phyloP scores from a whole-genome alignment of 2,329 filamentous ascomycete genomes.

The Ilyonectria destructans region DNA sequence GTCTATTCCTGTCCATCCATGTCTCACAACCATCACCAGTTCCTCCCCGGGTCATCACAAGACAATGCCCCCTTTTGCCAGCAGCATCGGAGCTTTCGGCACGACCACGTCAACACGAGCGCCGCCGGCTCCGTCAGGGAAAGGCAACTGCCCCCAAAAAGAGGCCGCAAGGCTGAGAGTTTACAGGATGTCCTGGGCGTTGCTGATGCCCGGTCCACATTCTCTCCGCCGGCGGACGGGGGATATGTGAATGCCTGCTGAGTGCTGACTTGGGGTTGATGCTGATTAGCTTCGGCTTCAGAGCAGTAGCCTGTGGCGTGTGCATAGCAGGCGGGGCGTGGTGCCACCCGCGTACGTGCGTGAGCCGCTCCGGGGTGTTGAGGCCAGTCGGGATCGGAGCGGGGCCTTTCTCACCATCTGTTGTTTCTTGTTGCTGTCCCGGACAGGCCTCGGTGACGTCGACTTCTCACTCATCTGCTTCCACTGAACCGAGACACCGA shows the following conservation, averaged over 20 bases:
- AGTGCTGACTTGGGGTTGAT: not conserved
- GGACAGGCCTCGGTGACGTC: conserved; percentile 16
- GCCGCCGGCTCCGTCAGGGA: conserved; percentile 26
- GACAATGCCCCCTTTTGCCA: conserved; percentile 17
- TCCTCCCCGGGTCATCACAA: conserved; percentile 9
- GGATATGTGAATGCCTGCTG: not conserved
- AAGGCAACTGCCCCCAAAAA: not conserved
- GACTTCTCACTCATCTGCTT: conserved; percentile 10
- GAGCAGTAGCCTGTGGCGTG: conserved; percentile 15
- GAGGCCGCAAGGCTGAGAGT: conserved; percentile 6
- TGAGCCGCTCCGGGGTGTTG: conserved; percentile 41
- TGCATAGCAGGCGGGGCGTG: conserved; percentile 14
- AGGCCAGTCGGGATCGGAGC: conserved; percentile 38
- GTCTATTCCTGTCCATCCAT: conserved; percentile 7
- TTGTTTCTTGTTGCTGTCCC: conserved; percentile 15
- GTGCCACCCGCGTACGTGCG: conserved; percentile 16
- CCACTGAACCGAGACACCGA: conserved; percentile 25
- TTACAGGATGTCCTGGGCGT: not conserved
- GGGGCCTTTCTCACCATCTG: conserved; percentile 32
- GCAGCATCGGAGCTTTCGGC: conserved; percentile 12
- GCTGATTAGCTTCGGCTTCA: not conserved
- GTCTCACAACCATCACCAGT: not conserved
- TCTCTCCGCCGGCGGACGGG: conserved; percentile 22
- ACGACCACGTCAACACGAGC: not conserved
- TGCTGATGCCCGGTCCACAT: conserved; percentile 16